A percentile compares a stretch with the other conserved stretches of the same genome.
Evolutionary conservation across 2,329 filamentous ascomycete genomes (phyloP).

Genomic region (Capronia americana): DNA sequence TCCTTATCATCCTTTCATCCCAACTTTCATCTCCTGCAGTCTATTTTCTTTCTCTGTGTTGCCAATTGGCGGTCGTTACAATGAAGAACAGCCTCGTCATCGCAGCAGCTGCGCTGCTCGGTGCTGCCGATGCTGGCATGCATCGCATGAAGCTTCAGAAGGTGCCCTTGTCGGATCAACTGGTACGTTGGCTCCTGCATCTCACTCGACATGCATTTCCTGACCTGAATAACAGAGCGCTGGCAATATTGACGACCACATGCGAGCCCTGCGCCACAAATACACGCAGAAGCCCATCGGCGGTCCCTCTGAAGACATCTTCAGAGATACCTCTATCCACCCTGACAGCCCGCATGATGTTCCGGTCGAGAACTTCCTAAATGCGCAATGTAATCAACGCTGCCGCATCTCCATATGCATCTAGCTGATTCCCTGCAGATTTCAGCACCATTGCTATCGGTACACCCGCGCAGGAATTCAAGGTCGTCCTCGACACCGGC

Average conservation of each 20-base stretch:
- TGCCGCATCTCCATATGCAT: neutral
- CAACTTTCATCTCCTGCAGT: conserved; percentile 35
- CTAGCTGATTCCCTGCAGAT: conserved; percentile 61
- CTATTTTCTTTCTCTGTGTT: conserved; percentile 26
- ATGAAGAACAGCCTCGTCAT: conserved; percentile 89
- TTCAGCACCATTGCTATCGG: conserved; percentile 96
- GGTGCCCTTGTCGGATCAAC: conserved; percentile 87
- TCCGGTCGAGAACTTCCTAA: conserved; percentile 95
- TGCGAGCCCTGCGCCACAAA: conserved; percentile 85
- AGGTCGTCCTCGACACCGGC: conserved; percentile 97
- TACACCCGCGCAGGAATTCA: conserved; percentile 90
- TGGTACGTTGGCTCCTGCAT: conserved; percentile 66
- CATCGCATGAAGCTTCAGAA: conserved; percentile 99
- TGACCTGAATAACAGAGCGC: conserved; percentile 62
- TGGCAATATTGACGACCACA: conserved; percentile 79
- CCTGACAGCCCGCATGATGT: conserved; percentile 73
- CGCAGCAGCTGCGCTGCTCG: conserved; percentile 79
- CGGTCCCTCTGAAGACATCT: conserved; percentile 76
- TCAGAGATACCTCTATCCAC: conserved; percentile 74
- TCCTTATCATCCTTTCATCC: conserved; percentile 19
- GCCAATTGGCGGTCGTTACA: conserved; percentile 40
- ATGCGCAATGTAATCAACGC: conserved; percentile 90
- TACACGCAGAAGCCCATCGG: conserved; percentile 99
- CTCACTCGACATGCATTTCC: conserved; percentile 2
- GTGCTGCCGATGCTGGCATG: conserved; percentile 81